Percentiles rank a stretch among this genome's conserved stretches.
These are phyloP conservation scores for Chlorella sp. DNA, from an alignment of 139 green algal genomes.

Conservation along the genomic window DNA sequence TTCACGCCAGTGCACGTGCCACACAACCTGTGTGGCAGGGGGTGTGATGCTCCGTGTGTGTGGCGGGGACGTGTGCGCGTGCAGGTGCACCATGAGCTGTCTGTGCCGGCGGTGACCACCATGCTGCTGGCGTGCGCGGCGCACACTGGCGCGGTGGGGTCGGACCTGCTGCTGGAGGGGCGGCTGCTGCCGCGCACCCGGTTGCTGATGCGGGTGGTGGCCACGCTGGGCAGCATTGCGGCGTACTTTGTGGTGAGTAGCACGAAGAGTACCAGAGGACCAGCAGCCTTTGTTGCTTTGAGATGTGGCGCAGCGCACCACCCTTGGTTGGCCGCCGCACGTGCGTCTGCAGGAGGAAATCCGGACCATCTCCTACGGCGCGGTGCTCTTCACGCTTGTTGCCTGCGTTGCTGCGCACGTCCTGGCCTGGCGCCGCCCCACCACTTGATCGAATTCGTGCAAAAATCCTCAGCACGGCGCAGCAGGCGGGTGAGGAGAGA, in stretches of 20 bases:
- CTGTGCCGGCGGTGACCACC: conserved; percentile 15
- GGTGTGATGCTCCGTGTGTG: not conserved
- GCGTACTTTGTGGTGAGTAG: conserved; percentile 3
- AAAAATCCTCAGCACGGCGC: not conserved
- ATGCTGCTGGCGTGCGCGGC: conserved; percentile 23
- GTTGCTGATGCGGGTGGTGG: not conserved
- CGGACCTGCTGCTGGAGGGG: conserved; percentile 11
- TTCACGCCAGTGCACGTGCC: too few relatives aligned
- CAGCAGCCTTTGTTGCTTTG: too few relatives aligned
- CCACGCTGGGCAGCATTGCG: not conserved
- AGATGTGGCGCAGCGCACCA: too few relatives aligned
- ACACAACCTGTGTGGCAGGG: not conserved
- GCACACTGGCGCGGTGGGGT: conserved; percentile 1
- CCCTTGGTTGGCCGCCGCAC: too few relatives aligned
- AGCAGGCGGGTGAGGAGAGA: too few relatives aligned
- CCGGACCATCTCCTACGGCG: not conserved
- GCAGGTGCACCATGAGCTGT: conserved; percentile 31
- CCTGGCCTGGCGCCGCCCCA: too few relatives aligned
- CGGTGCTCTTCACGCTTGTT: not conserved
- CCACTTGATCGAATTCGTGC: too few relatives aligned
- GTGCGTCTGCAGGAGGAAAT: conserved; percentile 11
- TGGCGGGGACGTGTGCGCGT: not conserved
- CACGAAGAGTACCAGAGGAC: too few relatives aligned
- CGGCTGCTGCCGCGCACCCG: not conserved
- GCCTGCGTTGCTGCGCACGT: not conserved